Evolutionary conservation across 345 rosid genomes (phyloP).

Genomic region (Boechera retrofracta): DNA sequence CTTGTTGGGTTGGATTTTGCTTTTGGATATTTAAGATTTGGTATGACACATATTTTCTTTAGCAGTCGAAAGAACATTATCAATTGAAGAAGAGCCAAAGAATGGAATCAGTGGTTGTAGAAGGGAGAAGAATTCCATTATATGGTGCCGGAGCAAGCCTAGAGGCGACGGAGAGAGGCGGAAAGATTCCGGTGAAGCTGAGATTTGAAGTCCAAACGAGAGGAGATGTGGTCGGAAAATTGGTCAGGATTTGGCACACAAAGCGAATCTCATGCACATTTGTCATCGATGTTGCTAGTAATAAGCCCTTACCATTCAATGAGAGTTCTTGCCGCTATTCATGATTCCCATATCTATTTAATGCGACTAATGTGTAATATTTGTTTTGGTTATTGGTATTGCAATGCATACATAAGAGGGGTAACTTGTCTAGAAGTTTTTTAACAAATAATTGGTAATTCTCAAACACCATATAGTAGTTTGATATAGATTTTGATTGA

Average conservation of each 20-base stretch:
- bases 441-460: background rate
- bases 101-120: constrained; percentile 58
- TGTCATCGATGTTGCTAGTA: constrained; percentile 57
- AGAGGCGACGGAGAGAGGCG: constrained; percentile 51
- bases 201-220: constrained; percentile 62
- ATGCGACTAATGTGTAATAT: too few relatives aligned
- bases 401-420: background rate
- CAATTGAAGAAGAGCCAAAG: constrained; percentile 72
- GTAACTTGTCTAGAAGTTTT: background rate
- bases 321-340: constrained; percentile 51
- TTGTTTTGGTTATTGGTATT: too few relatives aligned
- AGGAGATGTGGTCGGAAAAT: constrained; percentile 82
- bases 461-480: background rate
- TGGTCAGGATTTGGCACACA: constrained; percentile 69
- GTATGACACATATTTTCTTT: background rate
- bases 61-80: constrained; percentile 76
- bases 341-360: constrained; percentile 13
- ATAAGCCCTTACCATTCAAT: constrained; percentile 64
- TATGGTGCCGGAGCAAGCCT: constrained; percentile 81
- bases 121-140: constrained; percentile 72
- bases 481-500: too few relatives aligned
- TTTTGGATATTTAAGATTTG: background rate
- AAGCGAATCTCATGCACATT: constrained; percentile 64
- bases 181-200: constrained; percentile 55
- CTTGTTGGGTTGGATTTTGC: background rate